These are phyloP conservation scores for Hirschfeldia incana DNA, from an alignment of 345 rosid species.

Conservation along the genomic window DNA sequence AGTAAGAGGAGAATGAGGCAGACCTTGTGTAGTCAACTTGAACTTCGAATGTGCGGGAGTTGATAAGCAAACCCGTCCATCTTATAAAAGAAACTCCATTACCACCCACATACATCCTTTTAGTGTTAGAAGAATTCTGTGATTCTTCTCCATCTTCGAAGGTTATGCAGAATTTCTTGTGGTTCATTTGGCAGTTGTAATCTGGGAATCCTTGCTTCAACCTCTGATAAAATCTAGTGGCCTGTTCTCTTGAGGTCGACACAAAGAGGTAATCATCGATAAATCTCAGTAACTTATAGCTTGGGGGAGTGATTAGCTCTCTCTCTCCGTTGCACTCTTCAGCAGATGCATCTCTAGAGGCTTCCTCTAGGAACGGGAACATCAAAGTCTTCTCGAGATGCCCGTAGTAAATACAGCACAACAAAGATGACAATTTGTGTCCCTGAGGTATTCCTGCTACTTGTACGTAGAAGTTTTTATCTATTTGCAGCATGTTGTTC, in stretches of 20 bases:
- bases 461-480: constrained; percentile 60
- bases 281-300: constrained; percentile 60
- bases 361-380: constrained; percentile 61
- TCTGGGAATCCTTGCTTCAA: constrained; percentile 62
- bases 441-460: constrained; percentile 82
- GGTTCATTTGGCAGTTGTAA: constrained; percentile 83
- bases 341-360: constrained; percentile 33
- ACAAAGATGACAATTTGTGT: constrained; percentile 65
- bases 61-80: constrained; percentile 88
- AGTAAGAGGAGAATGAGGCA: constrained; percentile 29
- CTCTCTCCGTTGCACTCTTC: constrained; percentile 18
- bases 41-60: constrained; percentile 65
- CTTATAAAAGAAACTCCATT: constrained; percentile 58
- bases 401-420: constrained; percentile 82
- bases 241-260: constrained; percentile 74
- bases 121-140: constrained; percentile 45
- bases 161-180: constrained; percentile 60
- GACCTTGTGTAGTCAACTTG: constrained; percentile 87
- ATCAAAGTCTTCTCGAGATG: constrained; percentile 69
- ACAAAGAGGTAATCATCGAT: constrained; percentile 79
- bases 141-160: constrained; percentile 50
- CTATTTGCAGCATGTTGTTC: constrained; percentile 56
- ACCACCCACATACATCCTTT: constrained; percentile 48
- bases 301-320: constrained; percentile 33
- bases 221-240: constrained; percentile 51